Percentiles rank a stretch among this genome's conserved stretches.
Conservation (phyloP, 345 rosid genomes). For the Eucalyptus curtisii region DNA sequence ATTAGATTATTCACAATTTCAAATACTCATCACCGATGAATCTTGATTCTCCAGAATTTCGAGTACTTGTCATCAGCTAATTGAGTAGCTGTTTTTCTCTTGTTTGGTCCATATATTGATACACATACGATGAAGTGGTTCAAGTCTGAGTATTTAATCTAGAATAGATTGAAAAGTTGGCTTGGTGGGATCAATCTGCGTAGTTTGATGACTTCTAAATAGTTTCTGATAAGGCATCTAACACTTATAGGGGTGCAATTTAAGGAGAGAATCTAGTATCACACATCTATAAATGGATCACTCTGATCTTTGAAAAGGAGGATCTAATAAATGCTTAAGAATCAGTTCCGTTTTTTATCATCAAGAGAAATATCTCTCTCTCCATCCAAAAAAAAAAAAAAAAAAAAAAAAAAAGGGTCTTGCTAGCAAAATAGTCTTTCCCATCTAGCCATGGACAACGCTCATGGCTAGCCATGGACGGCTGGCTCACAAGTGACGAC, state of each 20-base stretch:
- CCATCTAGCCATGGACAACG: no score
- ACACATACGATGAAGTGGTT: background rate
- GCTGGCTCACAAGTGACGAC: no score
- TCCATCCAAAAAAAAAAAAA: no score
- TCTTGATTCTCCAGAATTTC: background rate
- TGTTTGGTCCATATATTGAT: background rate
- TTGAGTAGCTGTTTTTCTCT: background rate
- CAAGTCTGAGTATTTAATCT: background rate
- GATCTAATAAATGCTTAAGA: no score
- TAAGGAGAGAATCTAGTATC: background rate
- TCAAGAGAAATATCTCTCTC: no score
- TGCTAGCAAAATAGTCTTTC: no score
- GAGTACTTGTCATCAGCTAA: background rate
- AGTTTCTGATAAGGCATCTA: background rate
- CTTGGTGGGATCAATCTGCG: background rate
- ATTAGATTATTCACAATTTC: background rate
- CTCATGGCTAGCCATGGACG: no score
- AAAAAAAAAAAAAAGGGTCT: no score
- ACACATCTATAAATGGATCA: no score
- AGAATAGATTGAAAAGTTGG: background rate
- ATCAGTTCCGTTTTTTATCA: no score
- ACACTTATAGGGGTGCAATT: background rate
- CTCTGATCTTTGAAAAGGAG: no score
- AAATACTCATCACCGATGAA: no score
- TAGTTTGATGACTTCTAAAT: background rate